Percentiles rank a stretch among this genome's conserved stretches.
These are phyloP conservation scores for Phialophora tarda DNA, from an alignment of 2,329 filamentous ascomycete species.

Conservation along the genomic window DNA sequence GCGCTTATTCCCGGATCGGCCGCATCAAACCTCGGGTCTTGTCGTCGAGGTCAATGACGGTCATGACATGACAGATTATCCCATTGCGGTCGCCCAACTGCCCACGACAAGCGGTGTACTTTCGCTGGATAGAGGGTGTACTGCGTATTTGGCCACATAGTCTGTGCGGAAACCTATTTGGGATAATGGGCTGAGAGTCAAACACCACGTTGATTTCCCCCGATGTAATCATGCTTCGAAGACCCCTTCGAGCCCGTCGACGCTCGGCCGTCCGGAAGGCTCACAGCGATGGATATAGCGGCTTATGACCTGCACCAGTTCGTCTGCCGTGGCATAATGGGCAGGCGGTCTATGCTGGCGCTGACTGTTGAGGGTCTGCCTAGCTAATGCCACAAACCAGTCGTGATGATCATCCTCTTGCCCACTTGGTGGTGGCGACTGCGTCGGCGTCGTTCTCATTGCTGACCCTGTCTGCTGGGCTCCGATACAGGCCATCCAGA, in stretches of 20 bases:
- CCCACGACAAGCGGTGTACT: background rate
- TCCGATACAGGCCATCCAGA: conserved; percentile 30
- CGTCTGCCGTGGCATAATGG: conserved; percentile 1
- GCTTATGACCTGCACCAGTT: conserved; percentile 23
- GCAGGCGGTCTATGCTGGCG: conserved; percentile 5
- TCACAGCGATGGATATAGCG: conserved; percentile 29
- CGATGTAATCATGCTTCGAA: conserved; percentile 2
- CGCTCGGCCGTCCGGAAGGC: conserved; percentile 15
- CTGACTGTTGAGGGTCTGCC: conserved; percentile 9
- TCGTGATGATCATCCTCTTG: conserved; percentile 9
- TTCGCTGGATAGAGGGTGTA: background rate
- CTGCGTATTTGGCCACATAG: background rate
- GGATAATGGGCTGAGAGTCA: background rate
- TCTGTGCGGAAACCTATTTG: background rate
- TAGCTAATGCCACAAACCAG: conserved; percentile 25
- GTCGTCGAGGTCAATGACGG: no score
- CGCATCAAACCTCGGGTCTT: background rate
- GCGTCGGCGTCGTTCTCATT: background rate
- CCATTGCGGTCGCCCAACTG: background rate
- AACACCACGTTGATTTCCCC: no score
- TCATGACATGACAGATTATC: background rate
- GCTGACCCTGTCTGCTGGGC: conserved; percentile 12
- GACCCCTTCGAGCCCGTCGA: conserved; percentile 18
- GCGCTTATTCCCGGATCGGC: background rate
- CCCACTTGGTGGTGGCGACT: conserved; percentile 1